Evolutionary conservation across 2,329 filamentous ascomycete species (phyloP), one percentile per base, ranked within the genome.

Genomic region (Cryphonectria naterciae): DNA sequence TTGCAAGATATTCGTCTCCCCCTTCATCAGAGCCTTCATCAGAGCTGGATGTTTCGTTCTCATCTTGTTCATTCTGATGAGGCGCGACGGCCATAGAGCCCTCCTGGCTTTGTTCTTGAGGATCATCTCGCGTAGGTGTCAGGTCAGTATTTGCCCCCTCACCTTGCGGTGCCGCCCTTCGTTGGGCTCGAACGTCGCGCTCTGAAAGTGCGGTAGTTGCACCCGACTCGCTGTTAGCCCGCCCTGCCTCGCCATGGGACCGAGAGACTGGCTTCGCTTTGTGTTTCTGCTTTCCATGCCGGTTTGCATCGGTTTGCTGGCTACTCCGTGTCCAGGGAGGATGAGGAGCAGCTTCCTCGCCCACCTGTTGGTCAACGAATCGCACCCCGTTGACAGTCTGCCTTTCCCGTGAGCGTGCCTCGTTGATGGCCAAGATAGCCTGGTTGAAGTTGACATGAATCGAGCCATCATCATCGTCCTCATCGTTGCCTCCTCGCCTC

Each of bases 351-450:
- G 2, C 10, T 19, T 49, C 46, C 41, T 25, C 49, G 25, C 67
- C 56, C 15, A 37, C 60, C 15, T 43, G 58, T 19, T 8, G 37
- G 32, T 64, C 39, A 28, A 32, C 28, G 5, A 28, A 32, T 22
- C 32, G 41, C 43, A 71, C 61, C 2, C 63, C 67, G 35, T 68
- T 68, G 58, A 71, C 56, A 17, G 66, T 64, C 58, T 32, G 66
- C 17, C 41, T 52, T 17, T 37, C 43, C 19, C 63, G 17, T 35
- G 41, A 60, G 4, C 69, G 66, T 35, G 69, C 71, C 39, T 61
- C 32, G 22, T 71, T 73, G 8, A 68, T 64, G 46, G 69, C 69
- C 11, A 35, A 65, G 5, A 28, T 68, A 25, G 68, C 68, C 25
- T 63, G 28, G 11, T 64, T 35, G 43, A 68, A 54, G 43, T 49